Percentiles rank a stretch among this genome's conserved stretches.
These are phyloP conservation scores for Mucor velutinosus DNA, from an alignment of 371 early-diverging fungal species.

Conservation along the genomic window DNA sequence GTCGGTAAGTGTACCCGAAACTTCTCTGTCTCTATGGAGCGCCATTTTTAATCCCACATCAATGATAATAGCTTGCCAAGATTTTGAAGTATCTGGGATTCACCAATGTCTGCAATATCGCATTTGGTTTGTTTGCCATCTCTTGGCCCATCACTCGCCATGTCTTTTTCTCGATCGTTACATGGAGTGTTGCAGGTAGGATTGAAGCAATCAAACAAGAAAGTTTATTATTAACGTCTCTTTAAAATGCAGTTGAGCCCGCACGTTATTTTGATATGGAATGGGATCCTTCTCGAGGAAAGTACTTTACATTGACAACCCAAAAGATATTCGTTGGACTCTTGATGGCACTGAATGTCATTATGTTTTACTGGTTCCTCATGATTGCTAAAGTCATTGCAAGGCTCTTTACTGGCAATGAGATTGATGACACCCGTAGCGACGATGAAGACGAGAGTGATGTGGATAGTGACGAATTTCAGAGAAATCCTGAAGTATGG, in stretches of 20 bases:
- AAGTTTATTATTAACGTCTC: background rate
- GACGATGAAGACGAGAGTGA: conserved; percentile 47
- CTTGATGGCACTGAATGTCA: conserved; percentile 55
- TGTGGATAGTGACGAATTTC: conserved; percentile 3
- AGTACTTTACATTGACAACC: conserved; percentile 47
- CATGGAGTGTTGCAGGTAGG: conserved; percentile 47
- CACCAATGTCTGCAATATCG: conserved; percentile 57
- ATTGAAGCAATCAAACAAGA: background rate
- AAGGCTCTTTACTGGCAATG: conserved; percentile 57
- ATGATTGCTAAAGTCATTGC: conserved; percentile 65
- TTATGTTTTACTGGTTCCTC: conserved; percentile 73
- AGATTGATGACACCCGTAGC: conserved; percentile 67
- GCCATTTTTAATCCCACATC: background rate
- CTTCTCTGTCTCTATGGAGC: background rate
- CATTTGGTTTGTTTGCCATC: conserved; percentile 74
- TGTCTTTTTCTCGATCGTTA: conserved; percentile 50
- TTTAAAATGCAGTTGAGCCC: conserved; percentile 33
- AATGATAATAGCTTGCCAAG: conserved; percentile 51
- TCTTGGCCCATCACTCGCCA: conserved; percentile 79
- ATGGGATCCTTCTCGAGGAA: conserved; percentile 61
- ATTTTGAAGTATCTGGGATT: conserved; percentile 70
- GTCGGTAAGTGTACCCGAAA: conserved; percentile 38
- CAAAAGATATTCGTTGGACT: conserved; percentile 51
- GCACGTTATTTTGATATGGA: conserved; percentile 31
- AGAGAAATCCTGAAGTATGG: conserved; percentile 5